Base-by-base conservation (phyloP, 2,329 filamentous ascomycete species). In the Ophiostoma quercus region DNA sequence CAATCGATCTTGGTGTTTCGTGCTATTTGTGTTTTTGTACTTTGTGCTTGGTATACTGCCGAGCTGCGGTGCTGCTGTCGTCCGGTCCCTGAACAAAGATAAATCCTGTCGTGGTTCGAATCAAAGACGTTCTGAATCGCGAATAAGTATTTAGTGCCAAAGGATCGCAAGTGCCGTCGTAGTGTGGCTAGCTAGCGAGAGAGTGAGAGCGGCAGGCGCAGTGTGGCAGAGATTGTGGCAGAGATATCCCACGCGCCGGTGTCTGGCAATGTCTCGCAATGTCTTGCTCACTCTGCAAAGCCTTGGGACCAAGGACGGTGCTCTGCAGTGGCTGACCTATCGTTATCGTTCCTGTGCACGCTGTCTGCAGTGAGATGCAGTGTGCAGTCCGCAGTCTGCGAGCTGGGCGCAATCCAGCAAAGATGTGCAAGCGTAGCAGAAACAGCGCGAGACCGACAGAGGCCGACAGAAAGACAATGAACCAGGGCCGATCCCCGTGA, bases 251-350 rank as follows among this genome's bases (percentile, higher is more conserved):
- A 62, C 57, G 25, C 57, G 57, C 57, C 57, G 57, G 22, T 62
- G 57, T 60, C 57, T 62, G 7, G 25, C 57, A 62, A 62, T 62
- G 57, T 60, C 57, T 60, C 57, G 57, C 57, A 57, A 57, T 32
- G 25, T 62, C 57, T 62, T 16, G 57, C 57, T 19, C 22, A 16
- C 3, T 62, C 51, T 57, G 51, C 51, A 57, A 57, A 57, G 51
- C 51, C 51, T 57, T 7, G 51, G 51, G n/a, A 25, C 11, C 51
- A 25, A 57, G n/a, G 12, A 57, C n/a, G 51, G 51, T n/a, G 51
- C 12, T 57, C 16, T 47, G 16, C 43, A 19, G 43, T 19, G 43
- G 16, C 43, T 47, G 43, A 5, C 43, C 43, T n/a, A 47, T 57
- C 22, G 22, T 25, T 57, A 25, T 57, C 51, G n/a, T 25, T 57